Evolutionary conservation across 495 filamentous ascomycete species (phyloP), one percentile per base, ranked within the genome.

Genomic region (Cercophora sp.): DNA sequence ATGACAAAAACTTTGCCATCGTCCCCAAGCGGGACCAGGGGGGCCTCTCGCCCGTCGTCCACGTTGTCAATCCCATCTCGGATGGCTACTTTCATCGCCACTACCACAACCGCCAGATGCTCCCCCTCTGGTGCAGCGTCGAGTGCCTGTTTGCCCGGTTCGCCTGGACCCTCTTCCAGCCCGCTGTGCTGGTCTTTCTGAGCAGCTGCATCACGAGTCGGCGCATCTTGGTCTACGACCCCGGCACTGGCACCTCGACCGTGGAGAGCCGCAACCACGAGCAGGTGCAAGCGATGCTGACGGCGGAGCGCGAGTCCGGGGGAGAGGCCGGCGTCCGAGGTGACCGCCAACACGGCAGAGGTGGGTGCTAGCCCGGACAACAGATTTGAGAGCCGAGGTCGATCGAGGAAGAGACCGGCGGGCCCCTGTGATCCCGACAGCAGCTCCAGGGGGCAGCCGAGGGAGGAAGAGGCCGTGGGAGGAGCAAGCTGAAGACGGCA

Each of bases 61-160:
- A 52, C 37, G 23, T 52, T 18, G 16, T 52, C 26, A 52, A 43
- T 43, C 39, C 39, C 26, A 43, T 24, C 26, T 16, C 24, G 16
- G 39, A 44, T 29, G 25, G 15, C 13, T 35, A 52, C 25, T 43
- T 52, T 29, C 24, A 43, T 26, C 15, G 6, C 3, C 4, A 18
- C 24, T 52, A 23, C 26, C 49, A 52, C 16, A 52, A 52, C 26
- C 37, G 39, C 25, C 32, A 32, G 8, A 15, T 52, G 18, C 37
- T 23, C 26, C 49, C 49, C 11, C 18, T 44, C 10, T 6, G 25
- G n/a, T 19, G 8, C 15, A 44, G 37, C n/a, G 26, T 52, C 27
- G 49, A 52, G 39, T 43, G 49, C 19, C 39, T 52, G 4, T 52
- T 44, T 52, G 49, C 39, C 11, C 37, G 49, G 15, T 52, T 52